Conservation (phyloP, 1,284 basidiomycete species). For the Ustilago nuda region DNA sequence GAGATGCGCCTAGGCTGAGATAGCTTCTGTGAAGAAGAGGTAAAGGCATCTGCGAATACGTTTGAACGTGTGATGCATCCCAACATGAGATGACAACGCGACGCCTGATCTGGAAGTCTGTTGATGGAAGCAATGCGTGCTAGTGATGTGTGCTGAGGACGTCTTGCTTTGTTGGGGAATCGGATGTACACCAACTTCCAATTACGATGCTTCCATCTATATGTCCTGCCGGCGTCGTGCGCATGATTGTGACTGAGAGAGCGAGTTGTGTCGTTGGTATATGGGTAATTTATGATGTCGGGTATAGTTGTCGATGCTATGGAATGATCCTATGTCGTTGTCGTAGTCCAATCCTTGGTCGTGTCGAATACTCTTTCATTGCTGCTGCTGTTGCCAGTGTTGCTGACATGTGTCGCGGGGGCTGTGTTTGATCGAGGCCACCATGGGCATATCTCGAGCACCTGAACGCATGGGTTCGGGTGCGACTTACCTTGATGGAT, state of each 20-base stretch:
- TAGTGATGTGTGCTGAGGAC: background rate
- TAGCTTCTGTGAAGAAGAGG: background rate
- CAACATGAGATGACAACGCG: background rate
- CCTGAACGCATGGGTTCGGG: slow-evolving; percentile 39
- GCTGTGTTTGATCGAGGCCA: slow-evolving; percentile 42
- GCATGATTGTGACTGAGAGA: background rate
- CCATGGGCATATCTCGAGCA: slow-evolving; percentile 46
- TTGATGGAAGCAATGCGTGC: background rate
- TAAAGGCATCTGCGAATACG: no score
- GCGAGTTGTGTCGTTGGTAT: background rate
- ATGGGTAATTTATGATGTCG: background rate
- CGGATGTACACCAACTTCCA: background rate
- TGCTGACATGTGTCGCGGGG: slow-evolving; percentile 23
- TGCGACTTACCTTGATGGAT: slow-evolving; percentile 56
- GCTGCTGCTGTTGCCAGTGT: slow-evolving; percentile 18
- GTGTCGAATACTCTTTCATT: slow-evolving; percentile 37
- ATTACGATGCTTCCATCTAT: background rate
- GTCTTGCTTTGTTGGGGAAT: background rate
- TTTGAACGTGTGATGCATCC: background rate
- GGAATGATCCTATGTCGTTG: background rate
- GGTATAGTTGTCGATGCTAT: background rate
- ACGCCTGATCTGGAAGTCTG: background rate
- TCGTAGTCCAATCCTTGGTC: slow-evolving; percentile 26
- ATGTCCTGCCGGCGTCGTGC: background rate
- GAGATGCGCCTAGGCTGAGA: background rate